A percentile compares a stretch with the other conserved stretches of the same genome.
Evolutionary conservation across 768 basidiomycete species (phyloP).

Genomic region (Tricholoma matsutake): DNA sequence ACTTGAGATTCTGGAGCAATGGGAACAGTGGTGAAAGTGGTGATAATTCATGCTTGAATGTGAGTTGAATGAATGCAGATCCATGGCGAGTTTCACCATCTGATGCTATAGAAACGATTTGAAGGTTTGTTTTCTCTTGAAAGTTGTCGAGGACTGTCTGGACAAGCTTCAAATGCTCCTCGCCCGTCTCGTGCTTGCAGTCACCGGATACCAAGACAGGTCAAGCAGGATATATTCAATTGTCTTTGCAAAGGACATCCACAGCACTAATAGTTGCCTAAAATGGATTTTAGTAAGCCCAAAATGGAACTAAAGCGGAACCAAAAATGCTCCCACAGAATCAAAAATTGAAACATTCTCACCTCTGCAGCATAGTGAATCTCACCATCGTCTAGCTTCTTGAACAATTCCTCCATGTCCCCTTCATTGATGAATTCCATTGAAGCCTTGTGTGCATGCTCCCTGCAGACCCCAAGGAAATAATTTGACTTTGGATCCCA

Average conservation of each 20-base stretch:
- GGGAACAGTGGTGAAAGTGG: too few species aligned
- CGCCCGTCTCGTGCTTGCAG: constrained; percentile 9
- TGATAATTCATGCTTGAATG: too few species aligned
- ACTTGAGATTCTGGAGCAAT: constrained; percentile 10
- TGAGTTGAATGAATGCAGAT: constrained; percentile 19
- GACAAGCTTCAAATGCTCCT: constrained; percentile 20
- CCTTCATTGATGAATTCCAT: constrained; percentile 18
- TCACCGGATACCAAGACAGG: constrained; percentile 11
- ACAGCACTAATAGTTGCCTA: constrained; percentile 12
- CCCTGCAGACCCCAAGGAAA: constrained; percentile 26
- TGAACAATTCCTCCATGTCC: constrained; percentile 24
- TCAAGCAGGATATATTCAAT: constrained; percentile 7
- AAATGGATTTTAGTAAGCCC: background rate
- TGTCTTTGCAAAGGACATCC: constrained; percentile 4
- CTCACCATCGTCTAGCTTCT: constrained; percentile 10
- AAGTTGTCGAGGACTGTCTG: constrained; percentile 6
- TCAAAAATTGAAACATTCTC: background rate
- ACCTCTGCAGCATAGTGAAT: constrained; percentile 18
- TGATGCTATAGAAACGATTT: constrained; percentile 19
- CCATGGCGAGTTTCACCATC: constrained; percentile 30
- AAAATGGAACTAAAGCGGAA: too few species aligned
- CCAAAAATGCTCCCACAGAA: too few species aligned
- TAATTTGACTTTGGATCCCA: constrained; percentile 24
- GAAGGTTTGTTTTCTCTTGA: constrained; percentile 1
- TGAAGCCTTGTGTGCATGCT: constrained; percentile 16